These are phyloP conservation scores for Phlyctochytrium planicorne DNA, from an alignment of 192 early-diverging fungal genomes.

Conservation along the genomic window DNA sequence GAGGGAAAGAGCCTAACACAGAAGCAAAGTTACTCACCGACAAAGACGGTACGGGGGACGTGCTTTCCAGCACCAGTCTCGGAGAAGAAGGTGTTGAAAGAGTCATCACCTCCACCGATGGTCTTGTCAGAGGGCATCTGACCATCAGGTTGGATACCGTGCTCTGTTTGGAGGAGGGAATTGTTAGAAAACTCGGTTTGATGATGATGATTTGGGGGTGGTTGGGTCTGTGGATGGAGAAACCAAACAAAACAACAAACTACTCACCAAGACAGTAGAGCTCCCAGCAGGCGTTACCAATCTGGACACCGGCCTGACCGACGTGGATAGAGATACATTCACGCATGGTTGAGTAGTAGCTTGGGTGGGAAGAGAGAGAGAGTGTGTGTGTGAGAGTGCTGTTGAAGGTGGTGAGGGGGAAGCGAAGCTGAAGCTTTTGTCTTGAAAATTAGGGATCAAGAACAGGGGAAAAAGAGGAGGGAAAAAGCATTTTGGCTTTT, in stretches of 20 bases:
- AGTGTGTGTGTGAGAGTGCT: too few relatives aligned
- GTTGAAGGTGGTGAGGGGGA: too few relatives aligned
- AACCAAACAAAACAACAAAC: too few relatives aligned
- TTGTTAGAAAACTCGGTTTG: background rate
- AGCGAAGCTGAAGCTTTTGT: background rate
- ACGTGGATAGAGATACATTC: constrained; percentile 84
- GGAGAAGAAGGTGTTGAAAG: constrained; percentile 99
- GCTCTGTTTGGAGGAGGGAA: constrained; percentile 73
- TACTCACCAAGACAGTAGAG: constrained; percentile 73
- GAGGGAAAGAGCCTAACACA: background rate
- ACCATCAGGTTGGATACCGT: constrained; percentile 97
- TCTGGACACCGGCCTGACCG: constrained; percentile 98
- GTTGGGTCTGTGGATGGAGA: background rate
- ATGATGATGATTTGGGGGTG: background rate
- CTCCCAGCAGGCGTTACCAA: constrained; percentile 99
- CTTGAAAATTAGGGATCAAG: constrained; percentile 2
- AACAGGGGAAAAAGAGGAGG: background rate
- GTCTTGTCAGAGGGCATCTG: constrained; percentile 79
- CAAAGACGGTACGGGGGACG: constrained; percentile 98
- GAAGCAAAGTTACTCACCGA: constrained; percentile 43
- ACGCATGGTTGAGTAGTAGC: constrained; percentile 50
- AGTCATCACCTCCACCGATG: constrained; percentile 76
- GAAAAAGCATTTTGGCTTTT: background rate
- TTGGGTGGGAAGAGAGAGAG: background rate
- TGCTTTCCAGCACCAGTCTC: constrained; percentile 99